Evolutionary conservation across 371 early-diverging fungal genomes (phyloP).

Genomic region (Mortierella sp.): DNA sequence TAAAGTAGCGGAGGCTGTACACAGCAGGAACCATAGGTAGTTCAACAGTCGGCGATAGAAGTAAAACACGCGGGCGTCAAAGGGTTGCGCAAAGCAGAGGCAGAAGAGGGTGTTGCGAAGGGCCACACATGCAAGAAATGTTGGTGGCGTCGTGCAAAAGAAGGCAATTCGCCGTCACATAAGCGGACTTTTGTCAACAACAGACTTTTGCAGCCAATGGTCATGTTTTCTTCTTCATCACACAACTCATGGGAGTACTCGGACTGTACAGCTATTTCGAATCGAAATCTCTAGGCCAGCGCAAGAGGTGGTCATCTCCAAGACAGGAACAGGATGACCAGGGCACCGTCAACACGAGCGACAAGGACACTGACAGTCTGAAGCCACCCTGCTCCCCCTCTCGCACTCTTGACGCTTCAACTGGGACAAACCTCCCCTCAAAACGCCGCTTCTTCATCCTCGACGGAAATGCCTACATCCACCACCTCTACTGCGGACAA

Average conservation of each 20-base stretch:
- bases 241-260: constrained; percentile 48
- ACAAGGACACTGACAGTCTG: neutral
- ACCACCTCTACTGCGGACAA: constrained; percentile 64
- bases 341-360: neutral
- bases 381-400: neutral
- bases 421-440: constrained; percentile 5
- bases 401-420: neutral
- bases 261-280: constrained; percentile 53
- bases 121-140: no score
- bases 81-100: no score
- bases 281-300: constrained; percentile 51
- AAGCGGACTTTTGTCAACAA: neutral
- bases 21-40: no score
- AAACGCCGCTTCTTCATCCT: constrained; percentile 59
- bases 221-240: neutral
- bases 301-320: constrained; percentile 39
- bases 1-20: no score
- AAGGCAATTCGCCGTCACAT: neutral
- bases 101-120: no score
- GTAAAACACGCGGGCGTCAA: no score
- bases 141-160: neutral
- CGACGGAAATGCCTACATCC: constrained; percentile 74
- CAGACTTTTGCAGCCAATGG: neutral
- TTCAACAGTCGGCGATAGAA: no score
- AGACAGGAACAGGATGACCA: neutral